Evolutionary conservation across 345 rosid genomes (phyloP), one percentile per base, ranked within the genome.

Genomic region (Euphorbia lathyris): DNA sequence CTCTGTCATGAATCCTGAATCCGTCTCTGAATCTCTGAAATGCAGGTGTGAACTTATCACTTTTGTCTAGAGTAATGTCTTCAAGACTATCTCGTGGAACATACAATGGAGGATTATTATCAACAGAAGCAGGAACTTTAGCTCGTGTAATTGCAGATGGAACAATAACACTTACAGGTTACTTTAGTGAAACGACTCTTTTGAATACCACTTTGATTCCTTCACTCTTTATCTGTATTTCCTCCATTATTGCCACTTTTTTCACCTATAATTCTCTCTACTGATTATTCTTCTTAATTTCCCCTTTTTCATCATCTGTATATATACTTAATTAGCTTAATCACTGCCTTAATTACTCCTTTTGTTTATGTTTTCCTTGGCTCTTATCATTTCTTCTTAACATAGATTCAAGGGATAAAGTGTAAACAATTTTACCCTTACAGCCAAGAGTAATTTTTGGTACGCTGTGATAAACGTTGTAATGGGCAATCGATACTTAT

Each of bases 71-170:
- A 19, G 86, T 78, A 3, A 83, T 86, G 86, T 82, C 90, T 6
- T 86, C 90, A 8, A 86, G 87, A 81, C 86, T 83, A 71, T 76
- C 90, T 25, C 77, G 80, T 7, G 90, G 90, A 52, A 83, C 90
- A 5, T 83, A 66, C 71, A 83, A 86, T 16, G 87, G 90, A 30
- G 90, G 90, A 19, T 70, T 86, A 68, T 84, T 86, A 23, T 86
- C 90, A 0, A 86, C 87, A 63, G 90, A 86, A 77, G 90, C 90
- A 0, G 87, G 90, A 14, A 86, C 90, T 0, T 56, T 86, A 57
- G 87, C 90, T 63, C 81, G 87, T 3, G 90, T 86, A 12, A 74
- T 86, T 40, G 87, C 90, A 53, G 90, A 86, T 75, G 90, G 86
- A 73, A 86, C 90, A 5, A 83, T 83, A 67, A 83, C 87, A 16